Evolutionary conservation across 2,329 filamentous ascomycete genomes (phyloP).

Genomic region (Alternaria alternata): DNA sequence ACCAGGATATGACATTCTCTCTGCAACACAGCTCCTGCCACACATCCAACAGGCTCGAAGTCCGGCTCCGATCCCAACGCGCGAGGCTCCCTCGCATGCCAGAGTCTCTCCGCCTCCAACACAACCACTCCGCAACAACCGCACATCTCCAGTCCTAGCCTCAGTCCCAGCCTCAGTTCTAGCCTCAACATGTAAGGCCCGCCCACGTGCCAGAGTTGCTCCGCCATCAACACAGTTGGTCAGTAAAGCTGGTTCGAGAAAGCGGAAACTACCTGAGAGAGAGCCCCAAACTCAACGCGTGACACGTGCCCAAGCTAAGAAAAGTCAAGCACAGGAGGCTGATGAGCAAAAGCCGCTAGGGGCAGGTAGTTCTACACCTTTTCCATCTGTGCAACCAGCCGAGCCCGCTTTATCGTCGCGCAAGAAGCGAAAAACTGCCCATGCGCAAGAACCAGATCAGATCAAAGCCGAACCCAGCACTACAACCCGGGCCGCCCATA

Average conservation of each 20-base stretch:
- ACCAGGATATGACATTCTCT: background rate
- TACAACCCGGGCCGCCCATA: background rate
- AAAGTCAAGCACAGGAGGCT: slow-evolving; percentile 3
- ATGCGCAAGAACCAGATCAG: background rate
- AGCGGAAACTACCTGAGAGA: slow-evolving; percentile 15
- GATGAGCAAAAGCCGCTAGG: background rate
- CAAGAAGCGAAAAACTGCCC: slow-evolving; percentile 9
- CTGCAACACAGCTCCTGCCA: slow-evolving; percentile 8
- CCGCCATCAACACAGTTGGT: slow-evolving; percentile 12
- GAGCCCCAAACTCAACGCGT: slow-evolving; percentile 4
- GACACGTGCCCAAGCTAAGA: slow-evolving; percentile 21
- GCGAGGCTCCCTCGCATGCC: background rate
- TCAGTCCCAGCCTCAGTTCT: background rate
- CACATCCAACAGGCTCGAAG: background rate
- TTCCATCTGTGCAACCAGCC: slow-evolving; percentile 37
- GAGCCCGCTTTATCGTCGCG: background rate
- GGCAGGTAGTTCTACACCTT: background rate
- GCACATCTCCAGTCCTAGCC: background rate
- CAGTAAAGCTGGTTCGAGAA: slow-evolving; percentile 3
- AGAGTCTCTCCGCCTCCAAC: slow-evolving; percentile 7
- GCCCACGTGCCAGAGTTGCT: background rate
- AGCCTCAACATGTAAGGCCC: background rate
- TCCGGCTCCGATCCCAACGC: background rate
- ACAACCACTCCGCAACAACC: background rate
- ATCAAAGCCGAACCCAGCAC: background rate